Percentiles rank a stretch among this genome's conserved stretches.
Evolutionary conservation across 495 filamentous ascomycete species (phyloP).

Genomic region (Aspergillus ostianus): DNA sequence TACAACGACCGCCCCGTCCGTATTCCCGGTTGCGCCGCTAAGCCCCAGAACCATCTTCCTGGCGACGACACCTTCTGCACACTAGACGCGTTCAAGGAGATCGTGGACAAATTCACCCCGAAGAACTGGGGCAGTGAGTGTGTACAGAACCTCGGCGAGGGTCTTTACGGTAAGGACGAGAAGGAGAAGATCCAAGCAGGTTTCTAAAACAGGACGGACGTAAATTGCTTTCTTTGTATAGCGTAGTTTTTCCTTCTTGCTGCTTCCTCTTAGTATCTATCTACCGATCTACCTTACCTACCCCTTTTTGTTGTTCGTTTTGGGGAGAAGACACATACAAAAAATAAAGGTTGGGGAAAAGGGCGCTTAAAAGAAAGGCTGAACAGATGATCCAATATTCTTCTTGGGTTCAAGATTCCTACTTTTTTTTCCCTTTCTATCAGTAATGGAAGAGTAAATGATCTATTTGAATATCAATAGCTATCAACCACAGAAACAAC

Average conservation of each 20-base stretch:
- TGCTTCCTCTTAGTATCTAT: too few relatives aligned
- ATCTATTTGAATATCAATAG: background rate
- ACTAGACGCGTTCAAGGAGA: constrained; percentile 82
- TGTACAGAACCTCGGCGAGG: constrained; percentile 57
- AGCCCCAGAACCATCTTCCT: constrained; percentile 76
- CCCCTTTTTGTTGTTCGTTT: background rate
- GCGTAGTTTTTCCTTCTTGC: too few relatives aligned
- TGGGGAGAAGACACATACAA: background rate
- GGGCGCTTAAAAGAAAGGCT: background rate
- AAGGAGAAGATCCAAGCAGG: constrained; percentile 34
- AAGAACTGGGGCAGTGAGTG: constrained; percentile 76
- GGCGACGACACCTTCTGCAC: constrained; percentile 94
- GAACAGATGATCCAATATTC: background rate
- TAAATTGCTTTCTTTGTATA: background rate
- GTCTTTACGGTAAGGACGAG: constrained; percentile 38
- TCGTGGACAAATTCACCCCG: constrained; percentile 88
- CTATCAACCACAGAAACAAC: background rate
- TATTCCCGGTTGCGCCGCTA: constrained; percentile 74
- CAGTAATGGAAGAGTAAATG: background rate
- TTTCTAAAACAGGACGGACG: constrained; percentile 22
- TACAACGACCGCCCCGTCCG: constrained; percentile 84
- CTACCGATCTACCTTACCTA: too few relatives aligned
- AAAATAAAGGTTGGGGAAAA: too few relatives aligned
- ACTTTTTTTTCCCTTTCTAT: background rate
- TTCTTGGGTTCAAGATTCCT: background rate